Percentiles rank a stretch among this genome's conserved stretches.
phyloP scores from a whole-genome alignment of 306 rosid genomes.

The Canavalia ensiformis region DNA sequence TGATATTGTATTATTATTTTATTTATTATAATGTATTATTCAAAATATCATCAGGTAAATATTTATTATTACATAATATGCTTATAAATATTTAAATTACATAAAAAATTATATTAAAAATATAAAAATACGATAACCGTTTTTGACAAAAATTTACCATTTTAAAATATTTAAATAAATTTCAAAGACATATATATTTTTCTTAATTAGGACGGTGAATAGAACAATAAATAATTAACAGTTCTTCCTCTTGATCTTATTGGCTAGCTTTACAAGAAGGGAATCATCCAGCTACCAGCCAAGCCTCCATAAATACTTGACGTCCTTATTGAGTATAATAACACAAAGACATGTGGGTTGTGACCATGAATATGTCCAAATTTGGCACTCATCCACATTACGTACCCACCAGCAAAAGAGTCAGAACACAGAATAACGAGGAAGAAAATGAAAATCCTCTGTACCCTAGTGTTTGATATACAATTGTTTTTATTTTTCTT shows the following conservation, averaged over 20 bases:
- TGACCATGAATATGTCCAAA: slow-evolving; percentile 49
- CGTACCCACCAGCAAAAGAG: slow-evolving; percentile 47
- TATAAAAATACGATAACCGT: too few relatives aligned
- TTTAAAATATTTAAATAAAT: too few relatives aligned
- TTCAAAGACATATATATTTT: too few relatives aligned
- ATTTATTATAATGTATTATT: too few relatives aligned
- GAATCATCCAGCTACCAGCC: slow-evolving; percentile 28
- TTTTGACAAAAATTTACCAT: too few relatives aligned
- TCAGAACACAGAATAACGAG: slow-evolving; percentile 48
- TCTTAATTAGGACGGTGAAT: not conserved
- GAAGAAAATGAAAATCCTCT: slow-evolving; percentile 31
- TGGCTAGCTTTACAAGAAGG: slow-evolving; percentile 12
- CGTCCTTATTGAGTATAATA: slow-evolving; percentile 36
- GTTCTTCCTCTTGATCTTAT: not conserved
- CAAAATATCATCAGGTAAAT: too few relatives aligned
- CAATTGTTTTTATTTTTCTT: not conserved
- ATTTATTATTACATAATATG: too few relatives aligned
- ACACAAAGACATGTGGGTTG: slow-evolving; percentile 47
- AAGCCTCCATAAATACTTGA: slow-evolving; percentile 31
- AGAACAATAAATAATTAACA: not conserved
- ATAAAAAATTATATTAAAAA: too few relatives aligned
- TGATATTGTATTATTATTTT: too few relatives aligned
- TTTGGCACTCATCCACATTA: slow-evolving; percentile 25
- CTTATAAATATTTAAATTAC: too few relatives aligned
- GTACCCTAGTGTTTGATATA: not conserved